Percentiles rank a stretch among this genome's conserved stretches.
These are phyloP conservation scores for Miscanthus lutarioriparius DNA, from an alignment of 176 grass and related monocot genomes.

Conservation along the genomic window DNA sequence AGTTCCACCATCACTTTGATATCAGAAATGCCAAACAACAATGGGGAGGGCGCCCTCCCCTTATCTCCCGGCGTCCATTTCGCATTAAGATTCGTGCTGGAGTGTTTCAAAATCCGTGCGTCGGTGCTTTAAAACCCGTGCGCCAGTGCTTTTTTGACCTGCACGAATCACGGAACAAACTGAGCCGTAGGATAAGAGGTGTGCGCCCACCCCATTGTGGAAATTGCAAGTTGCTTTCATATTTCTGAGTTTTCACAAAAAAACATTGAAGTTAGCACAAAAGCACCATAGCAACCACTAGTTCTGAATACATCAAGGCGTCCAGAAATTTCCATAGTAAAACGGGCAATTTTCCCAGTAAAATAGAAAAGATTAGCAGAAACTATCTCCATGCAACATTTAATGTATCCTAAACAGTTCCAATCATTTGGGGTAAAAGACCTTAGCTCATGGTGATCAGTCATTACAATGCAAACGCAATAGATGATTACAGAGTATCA, in stretches of 20 bases:
- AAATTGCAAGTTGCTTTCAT: constrained; percentile 10
- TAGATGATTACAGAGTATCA: neutral
- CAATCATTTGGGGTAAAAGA: neutral
- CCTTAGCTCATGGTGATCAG: neutral
- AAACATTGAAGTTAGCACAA: constrained; percentile 5
- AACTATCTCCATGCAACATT: constrained; percentile 2
- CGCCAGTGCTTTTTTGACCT: too few relatives aligned
- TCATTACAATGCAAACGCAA: neutral
- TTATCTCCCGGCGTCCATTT: too few relatives aligned
- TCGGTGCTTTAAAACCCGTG: too few relatives aligned
- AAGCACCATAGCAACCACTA: neutral
- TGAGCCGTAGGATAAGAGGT: too few relatives aligned
- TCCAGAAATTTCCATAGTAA: neutral
- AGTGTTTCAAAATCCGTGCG: too few relatives aligned
- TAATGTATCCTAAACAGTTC: neutral
- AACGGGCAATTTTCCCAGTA: neutral
- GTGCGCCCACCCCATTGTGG: too few relatives aligned
- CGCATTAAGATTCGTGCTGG: too few relatives aligned
- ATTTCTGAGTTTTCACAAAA: constrained; percentile 64
- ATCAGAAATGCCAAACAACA: too few relatives aligned
- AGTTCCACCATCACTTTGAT: constrained; percentile 68
- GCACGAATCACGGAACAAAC: too few relatives aligned
- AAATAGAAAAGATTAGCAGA: neutral
- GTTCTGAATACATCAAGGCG: neutral
- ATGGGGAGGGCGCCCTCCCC: too few relatives aligned